Base-by-base conservation (phyloP, 331 rosid genomes). In the Acacia pycnantha region DNA sequence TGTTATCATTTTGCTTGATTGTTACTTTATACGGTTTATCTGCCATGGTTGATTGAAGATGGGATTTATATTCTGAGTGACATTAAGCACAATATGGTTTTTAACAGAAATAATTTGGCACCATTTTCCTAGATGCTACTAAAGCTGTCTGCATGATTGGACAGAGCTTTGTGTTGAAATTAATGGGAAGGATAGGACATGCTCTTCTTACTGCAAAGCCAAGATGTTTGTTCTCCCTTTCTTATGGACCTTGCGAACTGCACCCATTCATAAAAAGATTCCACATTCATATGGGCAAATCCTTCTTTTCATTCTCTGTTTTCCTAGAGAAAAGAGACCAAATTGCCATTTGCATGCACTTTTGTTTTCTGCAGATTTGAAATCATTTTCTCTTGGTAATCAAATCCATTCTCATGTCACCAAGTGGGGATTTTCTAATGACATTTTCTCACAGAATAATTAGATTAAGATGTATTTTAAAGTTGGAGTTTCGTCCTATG, bases 391-490 rank as follows among this genome's bases (percentile, higher is more conserved):
- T 76, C 78, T 85, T 22, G 92, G 89, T 74, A 47, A 86, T 24
- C 89, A 87, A 74, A 61, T 88, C 11, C 94, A 90, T 70, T 84
- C 86, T 21, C 70, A 53, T 67, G 31, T 90, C n/a, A 46, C 83
- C 69, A 88, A 87, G 73, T 46, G 82, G 82, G 92, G 92, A 8
- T 72, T 83, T 43, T 71, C 69, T 58, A 53, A 19, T 37, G 87
- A 85, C 26, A 53, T 77, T 78, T 90, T 87, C 77, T 37, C 85
- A 15, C 64, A 64, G 81, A 90, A 90, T 76, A 88, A 90, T 84
- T 81, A 88, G 78, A 73, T 87, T 1, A 90, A 87, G 33, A 85
- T 82, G 89, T 88, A 88, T 77, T 50, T 67, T 0, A 90, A 82
- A 72, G 37, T 79, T 56, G 80, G 92, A 88, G 9, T 24, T 56